Evolutionary conservation across 83 land plant species (phyloP), one percentile per base, ranked within the genome.

Genomic region (Isoetes engelmannii): DNA sequence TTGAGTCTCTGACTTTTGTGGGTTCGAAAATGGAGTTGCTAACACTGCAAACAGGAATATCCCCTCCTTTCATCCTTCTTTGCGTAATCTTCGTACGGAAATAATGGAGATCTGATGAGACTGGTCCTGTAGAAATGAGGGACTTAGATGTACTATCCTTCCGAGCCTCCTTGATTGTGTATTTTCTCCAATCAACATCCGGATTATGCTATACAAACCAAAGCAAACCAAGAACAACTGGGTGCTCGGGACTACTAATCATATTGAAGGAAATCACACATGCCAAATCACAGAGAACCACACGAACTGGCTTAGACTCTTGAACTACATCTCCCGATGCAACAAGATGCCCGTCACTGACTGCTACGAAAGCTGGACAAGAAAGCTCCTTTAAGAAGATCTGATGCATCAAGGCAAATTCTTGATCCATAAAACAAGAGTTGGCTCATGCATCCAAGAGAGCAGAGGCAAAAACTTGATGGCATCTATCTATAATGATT

Each of bases 181-280:
- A 8, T 59, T 17, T 59, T 59, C 62, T 64, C 55, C 15, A 64
- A 64, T 64, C 67, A 6, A 64, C 44, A 5, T 43, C 15, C 7
- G 6, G 67, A 37, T 64, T 64, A 43, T 64, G 53, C 44, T 41
- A 8, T 43, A 41, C 10, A 53, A 64, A 64, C 67, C 67, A 64
- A 41, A 53, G 56, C 54, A 64, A 43, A 5, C 67, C 67, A 7
- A 64, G 15, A 64, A 64, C 53, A 45, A 64, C 44, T 5, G 53
- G 53, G 28, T 64, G 47, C 15, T 45, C 53, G 5, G 51, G 67
- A 37, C n/a, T 64, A 45, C 67, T 64, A 45, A 64, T 43, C 13
- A 64, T 64, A 15, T 64, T 64, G 28, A 64, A 64, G 51, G 67
- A 64, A 12, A 64, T 42, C 28, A 41, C 57, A 64, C 67, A 64